These are phyloP conservation scores for Parietaria judaica DNA, from an alignment of 306 rosid genomes.

Conservation along the genomic window DNA sequence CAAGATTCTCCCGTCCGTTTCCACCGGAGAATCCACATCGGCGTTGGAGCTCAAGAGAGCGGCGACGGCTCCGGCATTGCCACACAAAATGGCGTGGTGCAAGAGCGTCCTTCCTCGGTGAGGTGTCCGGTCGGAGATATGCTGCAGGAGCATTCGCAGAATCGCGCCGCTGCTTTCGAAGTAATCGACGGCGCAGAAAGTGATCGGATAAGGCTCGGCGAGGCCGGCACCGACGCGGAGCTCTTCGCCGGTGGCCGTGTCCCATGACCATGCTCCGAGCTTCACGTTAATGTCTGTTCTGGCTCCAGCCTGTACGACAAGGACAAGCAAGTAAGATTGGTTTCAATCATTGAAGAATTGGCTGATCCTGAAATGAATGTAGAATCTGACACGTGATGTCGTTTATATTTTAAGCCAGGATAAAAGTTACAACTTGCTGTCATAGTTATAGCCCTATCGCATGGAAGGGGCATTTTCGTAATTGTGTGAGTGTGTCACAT, in stretches of 20 bases:
- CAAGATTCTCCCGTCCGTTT: conserved; percentile 43
- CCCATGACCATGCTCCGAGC: conserved; percentile 98
- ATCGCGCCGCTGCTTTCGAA: conserved; percentile 79
- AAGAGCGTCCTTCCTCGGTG: conserved; percentile 70
- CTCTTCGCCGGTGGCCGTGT: conserved; percentile 73
- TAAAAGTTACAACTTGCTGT: conserved; percentile 16
- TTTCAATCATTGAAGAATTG: conserved; percentile 12
- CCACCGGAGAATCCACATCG: conserved; percentile 46
- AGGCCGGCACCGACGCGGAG: conserved; percentile 93
- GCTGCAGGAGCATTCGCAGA: conserved; percentile 54
- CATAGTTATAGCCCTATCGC: conserved; percentile 11
- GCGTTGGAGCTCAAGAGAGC: conserved; percentile 55
- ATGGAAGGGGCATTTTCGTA: conserved; percentile 7
- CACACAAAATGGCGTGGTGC: conserved; percentile 84
- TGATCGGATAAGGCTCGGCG: conserved; percentile 71
- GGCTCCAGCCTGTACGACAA: conserved; percentile 50
- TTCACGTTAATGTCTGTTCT: conserved; percentile 41
- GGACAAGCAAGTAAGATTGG: conserved; percentile 6
- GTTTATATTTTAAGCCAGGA: conserved; percentile 18
- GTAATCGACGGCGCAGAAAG: conserved; percentile 95
- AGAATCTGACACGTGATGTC: conserved; percentile 7
- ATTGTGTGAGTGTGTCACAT: neutral
- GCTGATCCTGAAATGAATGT: conserved; percentile 1
- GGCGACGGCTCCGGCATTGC: conserved; percentile 53
- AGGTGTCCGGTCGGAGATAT: conserved; percentile 27